Base-by-base conservation (phyloP, 345 rosid genomes). In the Ceriops zippeliana region DNA sequence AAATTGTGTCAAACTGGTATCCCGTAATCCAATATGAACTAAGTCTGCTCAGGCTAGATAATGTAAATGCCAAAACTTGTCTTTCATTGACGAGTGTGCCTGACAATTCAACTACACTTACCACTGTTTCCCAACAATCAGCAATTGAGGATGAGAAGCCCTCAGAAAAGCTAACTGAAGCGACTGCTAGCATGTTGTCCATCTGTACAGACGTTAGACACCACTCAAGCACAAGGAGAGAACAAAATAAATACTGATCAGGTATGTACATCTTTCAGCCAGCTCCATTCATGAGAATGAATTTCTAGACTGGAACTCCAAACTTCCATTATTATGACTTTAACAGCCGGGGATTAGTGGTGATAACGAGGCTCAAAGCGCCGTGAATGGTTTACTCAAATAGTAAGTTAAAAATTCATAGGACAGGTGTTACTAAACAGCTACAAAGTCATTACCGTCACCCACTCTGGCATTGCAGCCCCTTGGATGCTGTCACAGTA, bases 391-490 rank as follows among this genome's bases (percentile, higher is more conserved):
- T 13, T 3, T 24, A 21, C 59, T 21, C 28, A 24, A 21, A 27
- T 27, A 3, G 15, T 56, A 56, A 13, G 27, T 19, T 2, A n/a
- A 54, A 22, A 26, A n/a, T 54, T 26, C 22, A 9, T 17, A 9
- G 59, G 5, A 27, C 15, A 56, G 10, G 17, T 15, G 17, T 10
- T 22, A 35, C 58, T 47, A 64, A 69, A 70, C 51, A 30, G 69
- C 19, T 9, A 69, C 4, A 30, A 26, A 71, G 51, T 62, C 34
- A 67, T 69, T 86, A 93, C 96, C 91, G 22, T 78, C 71, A 93
- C 84, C 98, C 98, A 93, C 68, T 76, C 72, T 6, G 97, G 98
- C 78, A 91, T 85, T 13, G 72, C 70, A 70, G 97, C 95, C 74
- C 78, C 90, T 67, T 80, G 73, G 72, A 93, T 76, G 78, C 87